Evolutionary conservation across 371 early-diverging fungal genomes (phyloP).

Genomic region (Apophysomyces sp.): DNA sequence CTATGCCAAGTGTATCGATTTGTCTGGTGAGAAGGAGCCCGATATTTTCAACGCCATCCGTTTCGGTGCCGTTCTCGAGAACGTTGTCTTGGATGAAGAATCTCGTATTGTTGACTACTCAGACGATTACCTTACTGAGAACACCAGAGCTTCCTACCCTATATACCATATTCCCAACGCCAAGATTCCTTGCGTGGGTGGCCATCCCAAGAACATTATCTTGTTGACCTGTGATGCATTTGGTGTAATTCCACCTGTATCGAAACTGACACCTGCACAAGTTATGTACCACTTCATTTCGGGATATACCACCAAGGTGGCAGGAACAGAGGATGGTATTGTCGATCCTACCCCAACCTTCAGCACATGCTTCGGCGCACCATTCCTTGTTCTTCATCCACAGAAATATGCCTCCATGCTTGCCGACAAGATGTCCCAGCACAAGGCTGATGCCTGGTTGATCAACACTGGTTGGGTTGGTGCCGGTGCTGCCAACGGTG

Average conservation of each 20-base stretch:
- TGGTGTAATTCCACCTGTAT: conserved; percentile 95
- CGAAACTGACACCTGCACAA: conserved; percentile 88
- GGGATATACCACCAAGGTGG: conserved; percentile 91
- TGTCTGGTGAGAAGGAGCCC: conserved; percentile 95
- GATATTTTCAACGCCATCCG: conserved; percentile 96
- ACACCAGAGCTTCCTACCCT: conserved; percentile 98
- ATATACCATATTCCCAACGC: conserved; percentile 96
- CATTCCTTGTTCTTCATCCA: conserved; percentile 97
- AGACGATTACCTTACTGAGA: conserved; percentile 86
- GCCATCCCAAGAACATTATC: conserved; percentile 96
- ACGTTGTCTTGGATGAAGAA: conserved; percentile 85
- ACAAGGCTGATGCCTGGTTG: conserved; percentile 93
- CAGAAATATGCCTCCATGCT: conserved; percentile 96
- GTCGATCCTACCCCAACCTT: conserved; percentile 92
- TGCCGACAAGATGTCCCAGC: conserved; percentile 89
- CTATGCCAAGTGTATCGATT: conserved; percentile 96
- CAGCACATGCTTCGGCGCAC: conserved; percentile 95
- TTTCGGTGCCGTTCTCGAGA: conserved; percentile 95
- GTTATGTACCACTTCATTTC: conserved; percentile 98
- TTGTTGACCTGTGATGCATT: conserved; percentile 98
- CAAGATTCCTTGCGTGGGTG: conserved; percentile 91
- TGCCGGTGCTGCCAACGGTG: conserved; percentile 82
- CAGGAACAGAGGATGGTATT: conserved; percentile 97
- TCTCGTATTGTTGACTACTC: conserved; percentile 88
- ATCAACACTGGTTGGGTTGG: conserved; percentile 99